Conservation (phyloP, 208 protist genomes). For the Trichomonas vaginalis region DNA sequence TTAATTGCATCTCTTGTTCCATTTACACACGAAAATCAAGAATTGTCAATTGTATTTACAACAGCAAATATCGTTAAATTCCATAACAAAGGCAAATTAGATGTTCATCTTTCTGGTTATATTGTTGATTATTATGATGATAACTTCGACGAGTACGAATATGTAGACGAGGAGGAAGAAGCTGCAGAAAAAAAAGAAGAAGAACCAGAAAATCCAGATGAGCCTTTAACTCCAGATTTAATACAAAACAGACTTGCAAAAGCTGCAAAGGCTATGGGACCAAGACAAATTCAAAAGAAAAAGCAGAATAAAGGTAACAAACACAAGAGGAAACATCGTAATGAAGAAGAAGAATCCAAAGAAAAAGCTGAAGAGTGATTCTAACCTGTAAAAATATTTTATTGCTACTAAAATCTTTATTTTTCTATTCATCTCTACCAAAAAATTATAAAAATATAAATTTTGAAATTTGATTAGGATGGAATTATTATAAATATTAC, state of each 20-base stretch:
- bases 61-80: neutral
- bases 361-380: neutral
- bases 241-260: neutral
- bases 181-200: neutral
- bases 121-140: neutral
- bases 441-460: too few relatives aligned
- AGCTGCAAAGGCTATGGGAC: neutral
- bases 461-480: too few relatives aligned
- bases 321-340: neutral
- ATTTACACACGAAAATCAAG: neutral
- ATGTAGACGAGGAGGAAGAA: neutral
- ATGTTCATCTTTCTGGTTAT: neutral
- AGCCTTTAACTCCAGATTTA: neutral
- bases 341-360: neutral
- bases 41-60: neutral
- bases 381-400: too few relatives aligned
- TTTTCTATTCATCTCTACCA: too few relatives aligned
- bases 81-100: neutral
- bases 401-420: too few relatives aligned
- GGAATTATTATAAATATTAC: too few relatives aligned
- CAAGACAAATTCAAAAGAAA: neutral
- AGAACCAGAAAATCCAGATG: neutral
- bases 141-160: neutral
- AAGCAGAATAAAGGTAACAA: neutral
- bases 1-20: neutral